Evolutionary conservation across 2,329 filamentous ascomycete genomes (phyloP).

Genomic region (Calonectria naviculata): DNA sequence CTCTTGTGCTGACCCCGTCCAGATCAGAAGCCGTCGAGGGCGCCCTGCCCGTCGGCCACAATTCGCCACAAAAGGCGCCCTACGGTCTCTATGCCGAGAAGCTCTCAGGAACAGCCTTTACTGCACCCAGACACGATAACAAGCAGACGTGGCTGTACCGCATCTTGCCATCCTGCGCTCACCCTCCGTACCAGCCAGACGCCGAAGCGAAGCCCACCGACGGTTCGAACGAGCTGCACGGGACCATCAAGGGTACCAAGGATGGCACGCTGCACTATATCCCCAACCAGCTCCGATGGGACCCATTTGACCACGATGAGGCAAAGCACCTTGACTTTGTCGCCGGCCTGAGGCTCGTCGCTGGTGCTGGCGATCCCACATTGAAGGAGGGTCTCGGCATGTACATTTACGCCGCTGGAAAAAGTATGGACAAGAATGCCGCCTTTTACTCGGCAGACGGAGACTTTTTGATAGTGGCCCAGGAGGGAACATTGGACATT

Average conservation of each 20-base stretch:
- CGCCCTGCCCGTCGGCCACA: constrained; percentile 79
- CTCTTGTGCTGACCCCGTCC: constrained; percentile 16
- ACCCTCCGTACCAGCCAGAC: constrained; percentile 65
- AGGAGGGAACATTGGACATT: constrained; percentile 80
- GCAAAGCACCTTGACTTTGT: constrained; percentile 60
- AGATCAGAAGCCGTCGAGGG: constrained; percentile 82
- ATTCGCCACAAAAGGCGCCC: constrained; percentile 84
- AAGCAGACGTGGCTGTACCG: constrained; percentile 80
- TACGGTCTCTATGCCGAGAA: constrained; percentile 87
- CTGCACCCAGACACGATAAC: constrained; percentile 75
- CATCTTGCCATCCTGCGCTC: constrained; percentile 72
- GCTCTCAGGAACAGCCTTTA: constrained; percentile 79
- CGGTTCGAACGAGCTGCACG: constrained; percentile 35
- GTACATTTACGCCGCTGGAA: constrained; percentile 82
- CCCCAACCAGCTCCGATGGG: constrained; percentile 88
- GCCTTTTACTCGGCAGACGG: constrained; percentile 90
- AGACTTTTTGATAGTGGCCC: constrained; percentile 80
- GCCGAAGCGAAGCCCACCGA: constrained; percentile 38
- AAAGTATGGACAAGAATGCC: constrained; percentile 77
- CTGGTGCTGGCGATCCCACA: constrained; percentile 82
- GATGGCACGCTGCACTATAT: constrained; percentile 47
- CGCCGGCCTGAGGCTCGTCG: constrained; percentile 74
- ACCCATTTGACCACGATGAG: constrained; percentile 80
- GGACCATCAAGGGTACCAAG: constrained; percentile 31
- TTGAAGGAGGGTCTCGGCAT: constrained; percentile 85